Percentiles rank a stretch among this genome's conserved stretches.
Conservation (phyloP, 208 protist species). For the Acanthamoeba castellanii region DNA sequence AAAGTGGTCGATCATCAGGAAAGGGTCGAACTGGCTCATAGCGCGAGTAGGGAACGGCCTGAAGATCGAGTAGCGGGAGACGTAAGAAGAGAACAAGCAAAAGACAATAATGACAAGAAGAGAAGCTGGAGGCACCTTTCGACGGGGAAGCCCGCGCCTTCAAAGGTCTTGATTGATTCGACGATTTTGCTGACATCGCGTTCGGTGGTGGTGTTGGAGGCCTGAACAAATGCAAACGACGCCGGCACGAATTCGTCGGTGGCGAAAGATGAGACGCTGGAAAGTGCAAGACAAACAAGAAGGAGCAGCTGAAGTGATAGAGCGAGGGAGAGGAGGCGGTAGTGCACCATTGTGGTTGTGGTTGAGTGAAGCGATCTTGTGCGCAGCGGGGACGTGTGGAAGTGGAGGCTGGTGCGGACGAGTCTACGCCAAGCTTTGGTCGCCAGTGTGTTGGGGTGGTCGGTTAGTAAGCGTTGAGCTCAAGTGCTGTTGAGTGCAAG, state of each 20-base stretch:
- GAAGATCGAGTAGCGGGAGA: not conserved
- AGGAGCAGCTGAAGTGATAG: not conserved
- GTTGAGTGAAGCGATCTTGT: not conserved
- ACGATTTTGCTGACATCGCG: constrained; percentile 23
- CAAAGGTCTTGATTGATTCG: constrained; percentile 22
- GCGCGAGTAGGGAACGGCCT: constrained; percentile 26
- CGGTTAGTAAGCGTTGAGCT: not conserved
- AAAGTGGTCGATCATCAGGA: constrained; percentile 85
- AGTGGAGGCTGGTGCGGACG: too few species aligned
- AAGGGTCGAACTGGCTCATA: constrained; percentile 79
- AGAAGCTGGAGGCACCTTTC: constrained; percentile 18
- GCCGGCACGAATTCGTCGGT: not conserved
- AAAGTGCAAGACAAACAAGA: not conserved
- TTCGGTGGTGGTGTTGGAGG: not conserved
- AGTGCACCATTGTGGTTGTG: not conserved
- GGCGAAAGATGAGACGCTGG: not conserved
- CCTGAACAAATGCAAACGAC: not conserved
- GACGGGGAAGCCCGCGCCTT: constrained; percentile 63
- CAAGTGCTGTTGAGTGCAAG: too few species aligned
- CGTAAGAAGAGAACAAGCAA: not conserved
- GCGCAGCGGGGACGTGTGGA: not conserved
- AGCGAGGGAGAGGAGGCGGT: not conserved
- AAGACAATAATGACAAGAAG: not conserved
- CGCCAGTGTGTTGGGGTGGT: not conserved
- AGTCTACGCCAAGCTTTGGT: not conserved